Evolutionary conservation across 305 asterid species (phyloP), one percentile per base, ranked within the genome.

Genomic region (Fraxinus greggii): DNA sequence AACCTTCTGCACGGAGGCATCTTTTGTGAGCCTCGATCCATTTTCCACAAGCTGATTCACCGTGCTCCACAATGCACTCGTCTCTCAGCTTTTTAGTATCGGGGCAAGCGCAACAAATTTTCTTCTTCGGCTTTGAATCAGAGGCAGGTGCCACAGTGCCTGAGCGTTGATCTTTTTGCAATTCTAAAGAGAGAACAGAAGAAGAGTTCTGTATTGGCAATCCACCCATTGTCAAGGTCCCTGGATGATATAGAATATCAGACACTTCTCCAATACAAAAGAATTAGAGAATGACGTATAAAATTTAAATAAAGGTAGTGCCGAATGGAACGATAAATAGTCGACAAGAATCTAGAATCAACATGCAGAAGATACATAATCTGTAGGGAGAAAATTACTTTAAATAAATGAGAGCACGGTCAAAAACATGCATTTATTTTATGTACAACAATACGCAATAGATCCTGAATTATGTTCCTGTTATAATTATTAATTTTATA

Each of bases 1-100:
- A 96, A 81, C 99, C 99, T 88, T 96, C 99, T 1, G 98, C 91
- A 24, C 97, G 95, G 72, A 96, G 98, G 86, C 98, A 96, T 88
- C 74, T 88, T 51, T 78, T 86, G 80, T 96, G 98, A 83, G 99
- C 99, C 79, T 96, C 97, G 0, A 94, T 94, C 95, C 92, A 92
- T 88, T 93, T 94, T 56, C 77, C 93, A 82, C 99, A 96, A 26
- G 94, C 88, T 15, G 89, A n/a, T 91, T 96, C 98, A 0, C 98
- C 98, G 40, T 94, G 91, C 91, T 90, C 90, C 81, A 96, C 97
- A 0, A 96, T 82, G 81, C 99, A 96, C 86, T 96, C 98, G 51
- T 96, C 98, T 74, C 98, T 91, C 83, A 92, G 87, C 90, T 86
- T 89, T 91, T 94, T 96, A 28, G 98, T 96, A 7, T 94, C 98